phyloP scores from a whole-genome alignment of 1,284 basidiomycete genomes.

The Vanrija pseudolonga region DNA sequence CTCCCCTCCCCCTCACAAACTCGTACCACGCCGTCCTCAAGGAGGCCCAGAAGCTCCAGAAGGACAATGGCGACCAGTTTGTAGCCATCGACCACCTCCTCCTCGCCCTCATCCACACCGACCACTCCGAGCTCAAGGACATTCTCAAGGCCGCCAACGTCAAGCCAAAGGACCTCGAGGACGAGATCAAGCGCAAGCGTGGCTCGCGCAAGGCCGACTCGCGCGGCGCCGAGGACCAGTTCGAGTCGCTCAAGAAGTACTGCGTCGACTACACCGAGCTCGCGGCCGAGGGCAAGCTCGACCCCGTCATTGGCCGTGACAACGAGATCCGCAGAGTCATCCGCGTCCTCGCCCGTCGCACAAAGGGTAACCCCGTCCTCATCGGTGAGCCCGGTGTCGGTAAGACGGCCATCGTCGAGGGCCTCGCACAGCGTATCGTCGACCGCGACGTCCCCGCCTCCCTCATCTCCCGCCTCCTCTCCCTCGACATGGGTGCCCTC shows the following conservation, averaged over 20 bases:
- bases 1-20: slow-evolving; percentile 61
- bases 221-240: slow-evolving; percentile 52
- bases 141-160: slow-evolving; percentile 53
- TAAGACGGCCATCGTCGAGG: slow-evolving; percentile 91
- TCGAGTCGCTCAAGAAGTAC: slow-evolving; percentile 52
- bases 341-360: slow-evolving; percentile 70
- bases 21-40: slow-evolving; percentile 66
- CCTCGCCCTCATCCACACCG: slow-evolving; percentile 63
- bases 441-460: slow-evolving; percentile 92
- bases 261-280: slow-evolving; percentile 49
- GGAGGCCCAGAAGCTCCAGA: slow-evolving; percentile 74
- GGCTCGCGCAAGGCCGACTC: slow-evolving; percentile 56
- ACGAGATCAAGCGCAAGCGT: slow-evolving; percentile 53
- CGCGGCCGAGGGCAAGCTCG: slow-evolving; percentile 55
- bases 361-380: slow-evolving; percentile 58
- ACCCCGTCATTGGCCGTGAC: slow-evolving; percentile 59
- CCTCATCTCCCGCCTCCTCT: slow-evolving; percentile 73
- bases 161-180: slow-evolving; percentile 52
- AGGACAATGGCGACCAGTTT: slow-evolving; percentile 80
- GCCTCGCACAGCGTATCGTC: slow-evolving; percentile 91
- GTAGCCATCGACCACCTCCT: slow-evolving; percentile 85
- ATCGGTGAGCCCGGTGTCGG: slow-evolving; percentile 83
- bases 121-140: slow-evolving; percentile 46
- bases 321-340: slow-evolving; percentile 57
- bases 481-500: slow-evolving; percentile 81